These are phyloP conservation scores for Russula olivacea DNA, from an alignment of 768 basidiomycete genomes.

Conservation along the genomic window DNA sequence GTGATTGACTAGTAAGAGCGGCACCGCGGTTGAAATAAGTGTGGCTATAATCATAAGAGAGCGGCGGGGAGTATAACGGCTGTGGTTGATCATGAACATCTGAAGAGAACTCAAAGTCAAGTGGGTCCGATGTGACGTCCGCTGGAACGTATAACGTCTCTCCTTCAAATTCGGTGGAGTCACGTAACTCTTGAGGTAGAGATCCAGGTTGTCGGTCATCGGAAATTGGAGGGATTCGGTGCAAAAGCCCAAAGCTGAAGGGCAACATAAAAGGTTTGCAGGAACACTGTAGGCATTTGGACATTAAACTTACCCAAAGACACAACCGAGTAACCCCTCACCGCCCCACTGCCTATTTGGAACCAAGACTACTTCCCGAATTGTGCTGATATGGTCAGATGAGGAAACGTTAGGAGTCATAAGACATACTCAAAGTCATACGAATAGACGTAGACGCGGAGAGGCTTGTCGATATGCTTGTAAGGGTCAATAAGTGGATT, in stretches of 20 bases:
- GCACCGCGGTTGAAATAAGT: slow-evolving; percentile 23
- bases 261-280: background rate
- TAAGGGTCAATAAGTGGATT: slow-evolving; percentile 2
- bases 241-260: slow-evolving; percentile 78
- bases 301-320: slow-evolving; percentile 70
- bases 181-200: slow-evolving; percentile 50
- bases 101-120: slow-evolving; percentile 30
- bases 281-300: background rate
- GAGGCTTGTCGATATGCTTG: slow-evolving; percentile 89
- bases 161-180: slow-evolving; percentile 49
- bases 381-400: slow-evolving; percentile 48
- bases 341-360: slow-evolving; percentile 98
- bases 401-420: background rate
- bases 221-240: slow-evolving; percentile 83
- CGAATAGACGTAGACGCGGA: slow-evolving; percentile 94
- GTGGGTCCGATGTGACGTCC: slow-evolving; percentile 48
- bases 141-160: slow-evolving; percentile 72
- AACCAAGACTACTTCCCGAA: slow-evolving; percentile 89
- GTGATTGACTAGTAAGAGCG: slow-evolving; percentile 10
- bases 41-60: slow-evolving; percentile 22
- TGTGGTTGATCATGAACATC: slow-evolving; percentile 27
- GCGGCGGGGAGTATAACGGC: slow-evolving; percentile 22
- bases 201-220: slow-evolving; percentile 51
- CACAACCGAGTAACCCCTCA: slow-evolving; percentile 89
- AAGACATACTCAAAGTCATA: slow-evolving; percentile 86